phyloP scores from a whole-genome alignment of 805 yeast genomes.

The Ogataea neopini region DNA sequence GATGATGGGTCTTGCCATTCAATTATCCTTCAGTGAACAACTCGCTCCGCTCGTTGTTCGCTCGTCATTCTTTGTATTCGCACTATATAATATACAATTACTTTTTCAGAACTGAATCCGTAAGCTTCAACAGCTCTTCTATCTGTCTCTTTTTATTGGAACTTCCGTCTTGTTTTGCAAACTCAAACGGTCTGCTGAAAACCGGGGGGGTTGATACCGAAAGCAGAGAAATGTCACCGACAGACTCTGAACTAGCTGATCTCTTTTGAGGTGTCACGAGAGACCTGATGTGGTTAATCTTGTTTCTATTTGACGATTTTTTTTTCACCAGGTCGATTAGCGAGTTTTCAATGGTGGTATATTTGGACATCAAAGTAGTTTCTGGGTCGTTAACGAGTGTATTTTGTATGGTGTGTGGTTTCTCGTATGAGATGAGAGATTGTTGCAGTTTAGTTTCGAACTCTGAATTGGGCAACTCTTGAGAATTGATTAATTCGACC shows the following conservation, averaged over 20 bases:
- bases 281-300: constrained; percentile 16
- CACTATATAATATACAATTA: too few species aligned
- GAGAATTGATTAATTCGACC: not conserved
- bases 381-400: constrained; percentile 15
- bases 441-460: constrained; percentile 1
- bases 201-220: constrained; percentile 11
- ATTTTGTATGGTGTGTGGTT: not conserved
- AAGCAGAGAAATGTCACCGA: constrained; percentile 14
- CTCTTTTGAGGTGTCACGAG: constrained; percentile 12
- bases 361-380: constrained; percentile 19
- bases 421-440: constrained; percentile 1
- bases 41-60: too few species aligned
- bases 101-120: constrained; percentile 27
- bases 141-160: constrained; percentile 19
- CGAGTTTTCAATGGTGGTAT: constrained; percentile 20
- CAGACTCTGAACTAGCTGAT: constrained; percentile 1
- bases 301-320: constrained; percentile 9
- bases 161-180: constrained; percentile 5
- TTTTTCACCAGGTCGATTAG: constrained; percentile 14
- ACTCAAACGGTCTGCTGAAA: constrained; percentile 12
- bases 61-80: too few species aligned
- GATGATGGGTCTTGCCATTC: too few species aligned
- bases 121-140: constrained; percentile 25
- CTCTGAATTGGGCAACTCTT: not conserved
- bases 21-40: too few species aligned